Base-by-base conservation (phyloP, 371 early-diverging fungal species). In the Chytridium lagenaria region DNA sequence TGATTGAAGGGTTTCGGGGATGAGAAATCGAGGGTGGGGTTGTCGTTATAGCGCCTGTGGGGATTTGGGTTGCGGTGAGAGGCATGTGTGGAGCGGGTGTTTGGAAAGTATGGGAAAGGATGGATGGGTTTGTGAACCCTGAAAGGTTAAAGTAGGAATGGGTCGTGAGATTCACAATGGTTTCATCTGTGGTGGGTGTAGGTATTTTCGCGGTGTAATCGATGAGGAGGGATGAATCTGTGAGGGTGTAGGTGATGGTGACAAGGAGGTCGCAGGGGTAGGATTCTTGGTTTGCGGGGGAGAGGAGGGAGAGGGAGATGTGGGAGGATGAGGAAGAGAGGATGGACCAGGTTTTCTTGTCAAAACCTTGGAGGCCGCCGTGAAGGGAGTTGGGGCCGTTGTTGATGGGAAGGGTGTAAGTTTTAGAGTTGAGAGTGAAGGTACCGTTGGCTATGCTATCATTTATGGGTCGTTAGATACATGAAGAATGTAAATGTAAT, bases 121-220 rank as follows among this genome's bases (percentile, higher is more conserved):
- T 66, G 77, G 82, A 39, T 66, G 73, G 40, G n/a, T 77, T 76
- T 1, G 73, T 79, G 5, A 87, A 78, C 31, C 93, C 88, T 39
- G 84, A 72, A 28, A 90, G 81, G 71, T 88, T 88, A 72, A 88
- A 88, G 76, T 88, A 90, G 23, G 85, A 70, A 67, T 90, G 90
- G 67, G 79, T 83, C 15, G 90, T 88, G 37, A 88, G 55, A 31
- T 84, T 86, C 22, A 83, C 81, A 34, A 83, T 64, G 1, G 88
- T 84, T 12, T 77, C 80, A 7, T 70, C 64, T 1, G 71, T 19
- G 0, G 23, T 7, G 23, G 44, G 51, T 26, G 52, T 10, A 68
- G 73, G 1, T 55, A 86, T 67, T 1, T 26, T 19, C 0, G 83
- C 89, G 0, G 44, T 50, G 71, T 84, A 83, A 1, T 63, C 66